Conservation (phyloP, 2,329 filamentous ascomycete species). For the Elsinoe australis region DNA sequence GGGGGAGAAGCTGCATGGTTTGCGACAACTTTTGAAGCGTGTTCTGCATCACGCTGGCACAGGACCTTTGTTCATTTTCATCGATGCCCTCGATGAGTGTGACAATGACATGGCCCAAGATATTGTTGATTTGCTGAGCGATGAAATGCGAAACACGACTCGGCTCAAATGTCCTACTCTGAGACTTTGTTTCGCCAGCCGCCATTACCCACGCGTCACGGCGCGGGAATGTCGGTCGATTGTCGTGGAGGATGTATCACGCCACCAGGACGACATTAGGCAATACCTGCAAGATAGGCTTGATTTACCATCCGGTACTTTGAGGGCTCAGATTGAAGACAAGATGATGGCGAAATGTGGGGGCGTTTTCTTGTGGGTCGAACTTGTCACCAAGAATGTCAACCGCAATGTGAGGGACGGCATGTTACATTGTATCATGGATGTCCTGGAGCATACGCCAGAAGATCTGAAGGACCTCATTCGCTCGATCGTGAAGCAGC, state of each 20-base stretch:
- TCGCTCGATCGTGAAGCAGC: too few species aligned
- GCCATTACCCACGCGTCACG: conserved; percentile 43
- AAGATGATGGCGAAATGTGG: conserved; percentile 33
- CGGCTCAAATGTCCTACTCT: conserved; percentile 31
- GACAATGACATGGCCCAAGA: conserved; percentile 32
- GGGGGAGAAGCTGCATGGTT: background rate
- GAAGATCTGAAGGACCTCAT: too few species aligned
- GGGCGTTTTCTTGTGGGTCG: background rate
- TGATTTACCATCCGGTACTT: background rate
- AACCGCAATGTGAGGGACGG: too few species aligned
- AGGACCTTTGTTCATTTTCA: conserved; percentile 19
- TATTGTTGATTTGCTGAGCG: conserved; percentile 40
- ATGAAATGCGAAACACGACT: too few species aligned
- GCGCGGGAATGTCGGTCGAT: conserved; percentile 26
- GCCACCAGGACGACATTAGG: background rate
- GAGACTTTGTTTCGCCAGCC: conserved; percentile 41
- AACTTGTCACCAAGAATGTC: too few species aligned
- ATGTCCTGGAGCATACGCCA: too few species aligned
- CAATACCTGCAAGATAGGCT: background rate
- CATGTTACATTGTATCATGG: too few species aligned
- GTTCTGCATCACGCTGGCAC: background rate
- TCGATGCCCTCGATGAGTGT: conserved; percentile 46
- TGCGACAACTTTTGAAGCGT: background rate
- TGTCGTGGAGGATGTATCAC: conserved; percentile 30
- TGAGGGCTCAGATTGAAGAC: conserved; percentile 17